Conservation (phyloP, 371 early-diverging fungal genomes). For the Apophysomyces elegans region DNA sequence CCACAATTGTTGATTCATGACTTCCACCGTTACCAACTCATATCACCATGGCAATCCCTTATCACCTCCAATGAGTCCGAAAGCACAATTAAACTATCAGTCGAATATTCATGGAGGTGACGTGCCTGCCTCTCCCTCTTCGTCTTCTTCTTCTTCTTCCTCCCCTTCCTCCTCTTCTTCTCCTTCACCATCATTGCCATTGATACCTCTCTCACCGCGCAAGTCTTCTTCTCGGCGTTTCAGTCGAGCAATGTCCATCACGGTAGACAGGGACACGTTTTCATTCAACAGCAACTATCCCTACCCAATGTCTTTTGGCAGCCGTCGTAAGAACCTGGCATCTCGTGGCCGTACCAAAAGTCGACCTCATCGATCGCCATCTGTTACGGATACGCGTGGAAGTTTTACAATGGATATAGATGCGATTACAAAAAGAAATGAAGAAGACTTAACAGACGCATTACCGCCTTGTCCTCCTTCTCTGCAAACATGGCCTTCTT, state of each 20-base stretch:
- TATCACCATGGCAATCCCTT: constrained; percentile 3
- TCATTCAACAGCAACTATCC: background rate
- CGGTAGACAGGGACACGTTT: background rate
- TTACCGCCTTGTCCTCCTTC: background rate
- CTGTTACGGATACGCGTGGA: background rate
- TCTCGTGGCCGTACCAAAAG: constrained; percentile 5
- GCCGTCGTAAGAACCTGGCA: constrained; percentile 1
- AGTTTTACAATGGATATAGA: constrained; percentile 8
- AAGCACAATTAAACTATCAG: background rate
- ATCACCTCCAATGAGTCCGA: constrained; percentile 7
- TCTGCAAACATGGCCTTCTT: background rate
- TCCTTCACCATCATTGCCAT: background rate
- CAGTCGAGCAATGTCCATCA: constrained; percentile 4
- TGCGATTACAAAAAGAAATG: background rate
- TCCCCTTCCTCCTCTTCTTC: background rate
- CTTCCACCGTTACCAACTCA: background rate
- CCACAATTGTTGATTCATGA: background rate
- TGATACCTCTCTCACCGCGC: background rate
- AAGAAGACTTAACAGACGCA: background rate
- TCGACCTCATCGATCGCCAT: constrained; percentile 4
- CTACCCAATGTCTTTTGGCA: background rate
- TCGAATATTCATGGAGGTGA: background rate
- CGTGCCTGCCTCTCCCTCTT: background rate
- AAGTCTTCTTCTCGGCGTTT: constrained; percentile 6
- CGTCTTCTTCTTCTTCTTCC: background rate